A percentile compares a stretch with the other conserved stretches of the same genome.
These are phyloP conservation scores for Poa pratensis DNA, from an alignment of 176 grass and related monocot species.

Conservation along the genomic window DNA sequence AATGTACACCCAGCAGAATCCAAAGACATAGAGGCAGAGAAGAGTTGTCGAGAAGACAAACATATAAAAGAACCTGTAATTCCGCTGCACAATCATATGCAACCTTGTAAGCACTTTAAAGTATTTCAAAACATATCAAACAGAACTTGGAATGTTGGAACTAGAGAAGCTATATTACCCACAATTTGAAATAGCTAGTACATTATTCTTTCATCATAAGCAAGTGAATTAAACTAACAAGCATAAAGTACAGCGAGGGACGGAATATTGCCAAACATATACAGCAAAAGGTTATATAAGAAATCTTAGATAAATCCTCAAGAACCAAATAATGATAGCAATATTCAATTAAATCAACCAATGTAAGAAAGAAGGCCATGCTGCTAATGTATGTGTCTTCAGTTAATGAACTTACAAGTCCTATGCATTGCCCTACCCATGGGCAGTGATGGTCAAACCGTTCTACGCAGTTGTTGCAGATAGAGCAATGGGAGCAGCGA, in stretches of 20 bases:
- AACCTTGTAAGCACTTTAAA: slow-evolving; percentile 36
- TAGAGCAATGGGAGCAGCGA: slow-evolving; percentile 95
- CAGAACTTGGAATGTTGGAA: neutral
- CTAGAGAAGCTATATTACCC: neutral
- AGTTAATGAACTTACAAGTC: slow-evolving; percentile 73
- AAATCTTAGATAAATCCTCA: slow-evolving; percentile 18
- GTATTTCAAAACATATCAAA: slow-evolving; percentile 17
- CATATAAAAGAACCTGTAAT: slow-evolving; percentile 99
- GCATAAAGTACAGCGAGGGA: slow-evolving; percentile 8
- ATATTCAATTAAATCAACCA: neutral
- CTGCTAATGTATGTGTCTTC: slow-evolving; percentile 11
- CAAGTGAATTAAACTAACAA: slow-evolving; percentile 20
- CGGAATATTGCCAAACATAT: neutral
- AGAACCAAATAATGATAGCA: neutral
- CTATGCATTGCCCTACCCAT: slow-evolving; percentile 97
- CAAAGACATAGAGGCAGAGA: slow-evolving; percentile 86
- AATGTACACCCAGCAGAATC: slow-evolving; percentile 88
- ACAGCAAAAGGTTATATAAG: neutral
- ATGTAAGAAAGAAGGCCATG: neutral
- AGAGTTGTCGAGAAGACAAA: slow-evolving; percentile 95
- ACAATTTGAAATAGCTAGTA: neutral
- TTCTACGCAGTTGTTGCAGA: slow-evolving; percentile 97
- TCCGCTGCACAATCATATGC: slow-evolving; percentile 64
- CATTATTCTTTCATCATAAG: neutral
- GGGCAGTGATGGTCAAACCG: slow-evolving; percentile 96